phyloP scores from a whole-genome alignment of 2,329 filamentous ascomycete genomes.

The Exutisphaerella laricina region DNA sequence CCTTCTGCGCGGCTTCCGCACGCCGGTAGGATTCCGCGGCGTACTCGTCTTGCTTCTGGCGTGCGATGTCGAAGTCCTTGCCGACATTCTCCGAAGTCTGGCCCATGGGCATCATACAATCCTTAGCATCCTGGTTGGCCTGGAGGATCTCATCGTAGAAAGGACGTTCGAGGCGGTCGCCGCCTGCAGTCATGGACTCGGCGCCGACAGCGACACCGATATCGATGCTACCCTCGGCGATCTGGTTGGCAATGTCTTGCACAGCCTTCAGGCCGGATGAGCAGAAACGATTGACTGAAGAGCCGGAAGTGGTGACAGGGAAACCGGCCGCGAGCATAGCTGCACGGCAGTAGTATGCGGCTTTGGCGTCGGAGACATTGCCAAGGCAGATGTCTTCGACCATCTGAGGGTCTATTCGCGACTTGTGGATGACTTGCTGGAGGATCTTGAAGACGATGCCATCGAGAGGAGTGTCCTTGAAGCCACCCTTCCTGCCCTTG shows the following conservation, averaged over 20 bases:
- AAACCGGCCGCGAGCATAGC: slow-evolving; percentile 87
- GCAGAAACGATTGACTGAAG: slow-evolving; percentile 90
- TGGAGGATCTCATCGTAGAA: slow-evolving; percentile 71
- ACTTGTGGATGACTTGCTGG: slow-evolving; percentile 50
- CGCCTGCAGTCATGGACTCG: slow-evolving; percentile 76
- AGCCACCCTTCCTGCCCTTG: slow-evolving; percentile 85
- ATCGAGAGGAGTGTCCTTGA: slow-evolving; percentile 92
- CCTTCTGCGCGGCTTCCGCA: slow-evolving; percentile 85
- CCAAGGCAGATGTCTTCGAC: slow-evolving; percentile 76
- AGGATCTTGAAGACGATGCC: slow-evolving; percentile 78
- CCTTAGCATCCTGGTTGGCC: slow-evolving; percentile 67
- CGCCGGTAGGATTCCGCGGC: slow-evolving; percentile 82
- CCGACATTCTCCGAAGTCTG: slow-evolving; percentile 97
- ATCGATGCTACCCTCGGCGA: slow-evolving; percentile 73
- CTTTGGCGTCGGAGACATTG: slow-evolving; percentile 82
- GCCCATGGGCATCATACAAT: slow-evolving; percentile 95
- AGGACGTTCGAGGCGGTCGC: slow-evolving; percentile 63
- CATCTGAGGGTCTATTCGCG: slow-evolving; percentile 32
- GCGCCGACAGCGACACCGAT: slow-evolving; percentile 82
- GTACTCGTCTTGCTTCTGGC: slow-evolving; percentile 76
- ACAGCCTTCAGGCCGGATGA: slow-evolving; percentile 92
- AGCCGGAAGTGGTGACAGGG: slow-evolving; percentile 80
- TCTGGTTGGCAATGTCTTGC: slow-evolving; percentile 89
- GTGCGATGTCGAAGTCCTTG: slow-evolving; percentile 76
- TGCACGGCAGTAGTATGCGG: slow-evolving; percentile 85